phyloP scores from a whole-genome alignment of 2,329 filamentous ascomycete genomes.

The Alternaria ventricosa region DNA sequence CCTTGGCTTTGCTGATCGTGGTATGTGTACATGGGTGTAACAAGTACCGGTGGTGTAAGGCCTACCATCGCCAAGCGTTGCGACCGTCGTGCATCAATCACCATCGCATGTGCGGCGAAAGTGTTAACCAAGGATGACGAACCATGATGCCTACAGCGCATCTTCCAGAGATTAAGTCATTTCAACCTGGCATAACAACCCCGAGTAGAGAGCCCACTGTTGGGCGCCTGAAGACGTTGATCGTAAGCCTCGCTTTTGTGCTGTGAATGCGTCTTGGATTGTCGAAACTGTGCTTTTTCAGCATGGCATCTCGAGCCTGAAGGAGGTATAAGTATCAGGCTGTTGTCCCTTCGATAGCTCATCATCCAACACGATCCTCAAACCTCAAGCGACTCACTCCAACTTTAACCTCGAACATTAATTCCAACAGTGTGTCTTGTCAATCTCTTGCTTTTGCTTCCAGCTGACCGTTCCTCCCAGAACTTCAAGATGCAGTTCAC shows the following conservation, averaged over 20 bases:
- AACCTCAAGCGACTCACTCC: neutral
- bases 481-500: neutral
- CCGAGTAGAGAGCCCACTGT: neutral
- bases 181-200: neutral
- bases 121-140: neutral
- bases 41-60: neutral
- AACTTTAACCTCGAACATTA: neutral
- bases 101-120: neutral
- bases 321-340: neutral
- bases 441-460: neutral
- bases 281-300: no score
- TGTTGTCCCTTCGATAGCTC: neutral
- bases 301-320: neutral
- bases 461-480: neutral
- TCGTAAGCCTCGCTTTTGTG: neutral
- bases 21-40: neutral
- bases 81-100: neutral
- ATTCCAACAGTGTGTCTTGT: neutral
- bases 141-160: neutral
- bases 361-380: neutral
- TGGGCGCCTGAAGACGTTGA: neutral
- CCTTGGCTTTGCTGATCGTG: neutral
- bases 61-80: neutral
- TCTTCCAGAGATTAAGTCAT: no score
- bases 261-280: no score